Evolutionary conservation across 257 asterid genomes (phyloP).

Genomic region (Ligustrum vulgare): DNA sequence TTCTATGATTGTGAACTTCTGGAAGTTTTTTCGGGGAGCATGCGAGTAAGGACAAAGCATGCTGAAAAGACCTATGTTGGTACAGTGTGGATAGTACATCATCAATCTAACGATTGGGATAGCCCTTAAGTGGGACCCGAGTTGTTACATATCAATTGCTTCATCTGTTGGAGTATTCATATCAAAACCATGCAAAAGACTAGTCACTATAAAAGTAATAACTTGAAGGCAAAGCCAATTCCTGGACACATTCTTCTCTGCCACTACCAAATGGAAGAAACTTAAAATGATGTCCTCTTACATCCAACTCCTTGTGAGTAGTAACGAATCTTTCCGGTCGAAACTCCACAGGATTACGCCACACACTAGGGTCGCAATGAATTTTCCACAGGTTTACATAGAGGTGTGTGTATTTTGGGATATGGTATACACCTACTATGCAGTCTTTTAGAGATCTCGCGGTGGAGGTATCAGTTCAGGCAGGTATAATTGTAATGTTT

Average conservation of each 20-base stretch:
- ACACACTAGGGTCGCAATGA: background rate
- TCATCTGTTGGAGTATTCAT: background rate
- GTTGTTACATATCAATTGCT: slow-evolving; percentile 10
- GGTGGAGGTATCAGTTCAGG: background rate
- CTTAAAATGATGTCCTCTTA: slow-evolving; percentile 6
- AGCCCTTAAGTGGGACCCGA: no score
- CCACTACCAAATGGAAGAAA: slow-evolving; percentile 5
- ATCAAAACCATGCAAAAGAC: slow-evolving; percentile 11
- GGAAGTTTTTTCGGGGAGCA: no score
- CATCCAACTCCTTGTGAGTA: background rate
- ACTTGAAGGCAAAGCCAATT: background rate
- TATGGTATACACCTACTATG: background rate
- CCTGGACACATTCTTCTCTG: slow-evolving; percentile 17
- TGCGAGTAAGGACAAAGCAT: no score
- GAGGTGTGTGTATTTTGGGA: slow-evolving; percentile 1
- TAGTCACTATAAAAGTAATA: background rate
- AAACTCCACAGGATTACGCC: background rate
- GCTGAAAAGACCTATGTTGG: no score
- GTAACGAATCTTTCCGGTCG: slow-evolving; percentile 8
- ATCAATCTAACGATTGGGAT: no score
- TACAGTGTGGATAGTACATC: no score
- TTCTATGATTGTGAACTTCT: no score
- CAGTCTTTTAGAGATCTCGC: background rate
- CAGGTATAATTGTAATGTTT: slow-evolving; percentile 8
- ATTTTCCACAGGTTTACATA: slow-evolving; percentile 4